These are phyloP conservation scores for Collariella sp. DNA, from an alignment of 495 filamentous ascomycete genomes.

Conservation along the genomic window DNA sequence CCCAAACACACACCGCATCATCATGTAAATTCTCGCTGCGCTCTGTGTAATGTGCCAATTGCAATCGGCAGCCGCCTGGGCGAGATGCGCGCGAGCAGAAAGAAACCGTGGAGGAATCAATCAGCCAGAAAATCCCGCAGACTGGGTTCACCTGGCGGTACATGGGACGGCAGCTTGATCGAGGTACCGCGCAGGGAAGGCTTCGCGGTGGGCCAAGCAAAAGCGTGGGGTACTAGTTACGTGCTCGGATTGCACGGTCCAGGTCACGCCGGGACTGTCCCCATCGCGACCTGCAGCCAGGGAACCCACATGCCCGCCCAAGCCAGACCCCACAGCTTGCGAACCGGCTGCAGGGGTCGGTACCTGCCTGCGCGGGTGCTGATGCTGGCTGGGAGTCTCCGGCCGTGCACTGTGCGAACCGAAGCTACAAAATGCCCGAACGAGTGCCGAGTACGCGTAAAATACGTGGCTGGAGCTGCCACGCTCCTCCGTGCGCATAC, in stretches of 20 bases:
- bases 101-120: conserved; percentile 1
- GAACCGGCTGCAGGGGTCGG: conserved; percentile 10
- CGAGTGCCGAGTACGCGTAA: conserved; percentile 6
- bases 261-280: conserved; percentile 17
- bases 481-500: not conserved
- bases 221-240: conserved; percentile 20
- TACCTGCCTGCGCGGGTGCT: conserved; percentile 7
- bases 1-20: not conserved
- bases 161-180: conserved; percentile 12
- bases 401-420: conserved; percentile 20
- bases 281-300: conserved; percentile 26
- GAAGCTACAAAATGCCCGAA: conserved; percentile 15
- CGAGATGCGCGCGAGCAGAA: conserved; percentile 1
- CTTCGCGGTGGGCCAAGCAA: conserved; percentile 10
- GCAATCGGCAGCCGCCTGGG: conserved; percentile 2
- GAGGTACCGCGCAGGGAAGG: conserved; percentile 21
- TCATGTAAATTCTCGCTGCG: not conserved
- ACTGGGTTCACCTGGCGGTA: conserved; percentile 16
- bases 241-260: conserved; percentile 16
- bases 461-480: not conserved
- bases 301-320: conserved; percentile 13
- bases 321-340: too few species aligned
- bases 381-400: conserved; percentile 18
- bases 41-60: not conserved
- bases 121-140: conserved; percentile 34